Conservation (phyloP, 1,284 basidiomycete species). For the Rugosomyces carneus region DNA sequence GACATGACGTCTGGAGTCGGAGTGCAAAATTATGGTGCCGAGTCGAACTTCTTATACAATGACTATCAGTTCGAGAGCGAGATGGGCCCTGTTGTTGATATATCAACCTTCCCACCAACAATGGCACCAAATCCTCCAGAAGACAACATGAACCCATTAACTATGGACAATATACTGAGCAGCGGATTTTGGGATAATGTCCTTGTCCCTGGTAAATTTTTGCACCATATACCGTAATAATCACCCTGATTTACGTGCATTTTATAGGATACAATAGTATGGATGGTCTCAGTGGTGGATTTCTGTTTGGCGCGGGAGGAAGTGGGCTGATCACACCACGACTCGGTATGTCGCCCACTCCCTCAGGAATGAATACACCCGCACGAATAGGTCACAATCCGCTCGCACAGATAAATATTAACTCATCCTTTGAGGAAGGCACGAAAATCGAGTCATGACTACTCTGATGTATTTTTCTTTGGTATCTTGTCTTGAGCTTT, state of each 20-base stretch:
- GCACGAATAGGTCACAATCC: slow-evolving; percentile 22
- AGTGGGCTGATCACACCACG: slow-evolving; percentile 65
- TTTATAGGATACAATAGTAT: slow-evolving; percentile 65
- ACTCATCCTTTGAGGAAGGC: slow-evolving; percentile 34
- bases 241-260: slow-evolving; percentile 4
- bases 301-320: slow-evolving; percentile 74
- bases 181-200: slow-evolving; percentile 80
- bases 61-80: slow-evolving; percentile 70
- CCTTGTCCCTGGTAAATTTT: slow-evolving; percentile 64
- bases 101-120: slow-evolving; percentile 76
- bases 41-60: slow-evolving; percentile 29
- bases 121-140: slow-evolving; percentile 54
- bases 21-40: slow-evolving; percentile 14
- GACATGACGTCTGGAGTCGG: slow-evolving; percentile 9
- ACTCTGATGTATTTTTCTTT: background rate
- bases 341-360: slow-evolving; percentile 36
- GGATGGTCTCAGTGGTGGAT: slow-evolving; percentile 76
- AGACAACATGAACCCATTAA: slow-evolving; percentile 46
- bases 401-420: slow-evolving; percentile 38
- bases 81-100: slow-evolving; percentile 74
- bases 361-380: slow-evolving; percentile 40
- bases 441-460: slow-evolving; percentile 26
- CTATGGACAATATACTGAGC: slow-evolving; percentile 76
- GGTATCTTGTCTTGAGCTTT: background rate
- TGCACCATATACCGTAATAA: background rate